Evolutionary conservation across 306 rosid species (phyloP), one percentile per base, ranked within the genome.

Genomic region (Cucurbita ficifolia): DNA sequence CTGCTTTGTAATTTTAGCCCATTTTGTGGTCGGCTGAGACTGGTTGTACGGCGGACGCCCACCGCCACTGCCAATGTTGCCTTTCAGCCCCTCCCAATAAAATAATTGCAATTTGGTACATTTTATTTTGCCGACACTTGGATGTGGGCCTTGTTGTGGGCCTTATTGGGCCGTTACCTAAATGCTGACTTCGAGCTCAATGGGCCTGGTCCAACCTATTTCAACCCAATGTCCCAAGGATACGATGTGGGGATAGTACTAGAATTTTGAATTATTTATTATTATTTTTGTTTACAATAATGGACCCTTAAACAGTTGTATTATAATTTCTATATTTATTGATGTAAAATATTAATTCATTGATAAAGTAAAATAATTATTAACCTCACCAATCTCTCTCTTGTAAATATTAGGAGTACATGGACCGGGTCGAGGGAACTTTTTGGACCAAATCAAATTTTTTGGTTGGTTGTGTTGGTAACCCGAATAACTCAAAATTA

Each of bases 71-170:
- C 18, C 3, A 29, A n/a, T 33, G 17, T 35, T 65, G 42, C 7
- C 42, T 38, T 38, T 65, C 52, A 42, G 53, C 53, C 36, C 38
- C 18, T 42, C 33, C 33, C 33, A 29, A 0, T 65, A 1, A 6
- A 10, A 65, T 65, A 10, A 40, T 65, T 40, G 52, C 48, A 10
- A 10, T 46, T 22, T 46, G 55, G 56, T 13, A 24, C 56, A 43
- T 48, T 64, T 68, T n/a, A 22, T 45, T 69, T 69, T 57, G 49
- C 74, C 74, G 74, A 69, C 74, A 69, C 74, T 48, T 67, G 29
- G 17, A 38, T 63, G 36, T 40, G 21, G 42, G 18, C 64, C 70
- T 39, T 0, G 1, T 18, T 38, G 14, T 12, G 63, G 67, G 45
- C 67, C 71, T 42, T 4, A 6, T 21, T 46, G 74, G 57, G 16